Evolutionary conservation across 306 rosid genomes (phyloP), one percentile per base, ranked within the genome.

Genomic region (Mimosa pudica): DNA sequence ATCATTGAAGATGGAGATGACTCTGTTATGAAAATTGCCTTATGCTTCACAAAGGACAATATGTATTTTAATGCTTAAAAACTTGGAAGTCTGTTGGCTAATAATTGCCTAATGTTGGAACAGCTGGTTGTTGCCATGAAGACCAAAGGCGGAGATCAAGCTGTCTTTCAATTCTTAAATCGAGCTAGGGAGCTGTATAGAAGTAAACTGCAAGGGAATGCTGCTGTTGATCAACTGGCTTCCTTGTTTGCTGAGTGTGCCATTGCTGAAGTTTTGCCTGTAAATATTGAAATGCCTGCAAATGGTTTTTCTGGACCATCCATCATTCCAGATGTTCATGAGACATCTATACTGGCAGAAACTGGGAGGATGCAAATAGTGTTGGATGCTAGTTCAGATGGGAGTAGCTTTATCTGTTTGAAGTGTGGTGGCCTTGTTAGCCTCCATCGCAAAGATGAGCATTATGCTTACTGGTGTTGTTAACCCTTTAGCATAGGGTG

Each of bases 381-480:
- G 69, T 38, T 96, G 89, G 97, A 96, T 76, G 99, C 99, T 6
- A 93, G 88, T 84, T 87, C 98, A 18, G 99, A 96, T 52, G 99
- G 99, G 75, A 93, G 97, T 85, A 91, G 98, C 84, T 96, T 91
- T 85, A 90, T 96, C 63, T 96, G 98, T 82, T 89, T 96, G 81
- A 90, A 88, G 64, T 96, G 98, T 78, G 99, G 98, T n/a, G 99
- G 98, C 46, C 98, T 93, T 57, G 99, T 96, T 47, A 91, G 97
- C 81, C 87, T 80, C 85, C 93, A 86, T 55, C 97, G 99, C 73
- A 90, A 84, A 85, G 99, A 96, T 0, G 96, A 93, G 89, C 99
- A 93, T 82, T 86, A 89, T 77, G 88, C 96, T 42, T 87, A 89
- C 77, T 93, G 99, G 99, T 96, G 99, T 75, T 80, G 96, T 87